Percentiles rank a stretch among this genome's conserved stretches.
Evolutionary conservation across 2,329 filamentous ascomycete species (phyloP).

Genomic region (Aspergillus quadricinctus): DNA sequence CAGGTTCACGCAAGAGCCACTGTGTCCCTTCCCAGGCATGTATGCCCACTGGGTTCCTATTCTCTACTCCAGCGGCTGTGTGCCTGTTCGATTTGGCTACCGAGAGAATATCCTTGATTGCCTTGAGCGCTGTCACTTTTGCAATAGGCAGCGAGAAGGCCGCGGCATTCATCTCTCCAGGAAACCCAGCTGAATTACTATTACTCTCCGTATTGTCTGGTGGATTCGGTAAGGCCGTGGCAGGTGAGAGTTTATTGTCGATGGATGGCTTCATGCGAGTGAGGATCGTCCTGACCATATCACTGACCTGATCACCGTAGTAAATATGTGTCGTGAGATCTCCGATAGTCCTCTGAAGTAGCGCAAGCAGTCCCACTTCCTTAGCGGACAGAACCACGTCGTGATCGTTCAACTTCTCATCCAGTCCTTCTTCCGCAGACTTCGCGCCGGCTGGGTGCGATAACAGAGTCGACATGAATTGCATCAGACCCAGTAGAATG

Average conservation of each 20-base stretch:
- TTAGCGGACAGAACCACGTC: conserved; percentile 43
- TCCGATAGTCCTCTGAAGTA: conserved; percentile 80
- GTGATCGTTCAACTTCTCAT: conserved; percentile 17
- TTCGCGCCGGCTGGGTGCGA: conserved; percentile 53
- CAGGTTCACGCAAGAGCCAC: conserved; percentile 79
- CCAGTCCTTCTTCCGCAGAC: conserved; percentile 21
- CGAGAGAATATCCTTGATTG: conserved; percentile 75
- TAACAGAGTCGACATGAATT: conserved; percentile 74
- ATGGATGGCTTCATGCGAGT: conserved; percentile 66
- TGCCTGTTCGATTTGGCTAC: conserved; percentile 70
- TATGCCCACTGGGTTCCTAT: conserved; percentile 70
- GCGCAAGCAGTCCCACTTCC: conserved; percentile 61
- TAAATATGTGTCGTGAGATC: conserved; percentile 91
- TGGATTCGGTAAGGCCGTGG: conserved; percentile 45
- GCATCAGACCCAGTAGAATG: conserved; percentile 76
- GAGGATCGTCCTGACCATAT: conserved; percentile 84
- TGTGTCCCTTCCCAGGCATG: conserved; percentile 95
- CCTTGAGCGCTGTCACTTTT: conserved; percentile 63
- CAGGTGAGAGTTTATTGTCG: conserved; percentile 41
- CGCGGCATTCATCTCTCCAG: conserved; percentile 30
- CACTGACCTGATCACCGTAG: conserved; percentile 91
- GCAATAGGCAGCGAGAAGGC: conserved; percentile 59
- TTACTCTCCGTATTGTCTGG: conserved; percentile 45
- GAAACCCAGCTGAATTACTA: conserved; percentile 42
- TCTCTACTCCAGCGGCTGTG: conserved; percentile 58